Evolutionary conservation across 208 protist species (phyloP).

Genomic region (Spongospora subterranea): DNA sequence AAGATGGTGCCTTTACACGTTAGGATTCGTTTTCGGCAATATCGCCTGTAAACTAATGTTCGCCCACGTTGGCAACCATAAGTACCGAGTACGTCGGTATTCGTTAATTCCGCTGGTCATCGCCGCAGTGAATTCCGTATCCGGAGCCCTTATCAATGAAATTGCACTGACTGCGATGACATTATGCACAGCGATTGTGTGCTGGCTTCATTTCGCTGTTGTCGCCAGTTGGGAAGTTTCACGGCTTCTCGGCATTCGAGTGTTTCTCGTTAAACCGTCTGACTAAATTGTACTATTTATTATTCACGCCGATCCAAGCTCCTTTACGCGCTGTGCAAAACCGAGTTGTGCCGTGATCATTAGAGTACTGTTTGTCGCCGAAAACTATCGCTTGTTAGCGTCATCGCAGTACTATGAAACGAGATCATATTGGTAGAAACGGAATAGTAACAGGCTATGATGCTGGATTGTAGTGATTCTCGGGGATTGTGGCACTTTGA

Average conservation of each 20-base stretch:
- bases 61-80: neutral
- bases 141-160: neutral
- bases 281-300: no score
- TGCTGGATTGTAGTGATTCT: no score
- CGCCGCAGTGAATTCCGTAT: neutral
- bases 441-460: no score
- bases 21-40: constrained; percentile 28
- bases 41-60: constrained; percentile 37
- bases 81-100: neutral
- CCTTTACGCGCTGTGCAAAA: no score
- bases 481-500: no score
- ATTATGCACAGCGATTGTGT: neutral
- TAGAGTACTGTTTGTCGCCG: no score
- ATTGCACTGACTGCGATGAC: neutral
- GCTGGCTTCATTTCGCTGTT: constrained; percentile 51
- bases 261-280: neutral
- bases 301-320: no score
- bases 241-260: neutral
- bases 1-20: neutral
- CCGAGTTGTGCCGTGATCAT: no score
- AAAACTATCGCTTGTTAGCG: no score
- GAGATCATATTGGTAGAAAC: no score
- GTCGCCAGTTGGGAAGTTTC: neutral
- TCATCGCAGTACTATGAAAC: no score
- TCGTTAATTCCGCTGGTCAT: neutral